These are phyloP conservation scores for Leccinum arenicola DNA, from an alignment of 768 basidiomycete genomes.

Conservation along the genomic window DNA sequence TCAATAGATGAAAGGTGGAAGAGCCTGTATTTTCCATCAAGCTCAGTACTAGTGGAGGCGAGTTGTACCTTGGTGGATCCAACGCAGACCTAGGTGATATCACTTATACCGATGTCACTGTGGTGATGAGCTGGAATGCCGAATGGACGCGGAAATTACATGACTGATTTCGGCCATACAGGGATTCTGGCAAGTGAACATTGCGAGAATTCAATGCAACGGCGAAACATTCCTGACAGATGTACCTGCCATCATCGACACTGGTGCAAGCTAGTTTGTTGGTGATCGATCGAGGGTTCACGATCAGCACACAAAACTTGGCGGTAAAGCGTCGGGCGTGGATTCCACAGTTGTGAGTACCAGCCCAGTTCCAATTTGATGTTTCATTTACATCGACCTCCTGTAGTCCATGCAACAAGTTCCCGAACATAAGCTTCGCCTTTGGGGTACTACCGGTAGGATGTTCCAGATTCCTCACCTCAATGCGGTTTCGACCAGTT, in stretches of 20 bases:
- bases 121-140: background rate
- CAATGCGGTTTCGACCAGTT: too few species aligned
- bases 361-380: too few species aligned
- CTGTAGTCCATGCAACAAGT: too few species aligned
- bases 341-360: too few species aligned
- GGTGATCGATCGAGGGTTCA: background rate
- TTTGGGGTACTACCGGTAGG: too few species aligned
- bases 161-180: background rate
- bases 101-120: background rate
- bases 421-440: too few species aligned
- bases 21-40: background rate
- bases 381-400: too few species aligned
- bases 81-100: background rate
- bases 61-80: background rate
- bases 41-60: background rate
- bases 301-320: background rate
- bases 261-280: background rate
- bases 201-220: background rate
- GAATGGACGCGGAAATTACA: background rate
- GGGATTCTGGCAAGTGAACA: background rate
- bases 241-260: background rate
- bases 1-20: background rate
- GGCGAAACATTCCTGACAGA: background rate
- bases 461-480: too few species aligned
- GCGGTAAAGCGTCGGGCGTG: too few species aligned